Base-by-base conservation (phyloP, 495 filamentous ascomycete species). In the Penicillium desertorum region DNA sequence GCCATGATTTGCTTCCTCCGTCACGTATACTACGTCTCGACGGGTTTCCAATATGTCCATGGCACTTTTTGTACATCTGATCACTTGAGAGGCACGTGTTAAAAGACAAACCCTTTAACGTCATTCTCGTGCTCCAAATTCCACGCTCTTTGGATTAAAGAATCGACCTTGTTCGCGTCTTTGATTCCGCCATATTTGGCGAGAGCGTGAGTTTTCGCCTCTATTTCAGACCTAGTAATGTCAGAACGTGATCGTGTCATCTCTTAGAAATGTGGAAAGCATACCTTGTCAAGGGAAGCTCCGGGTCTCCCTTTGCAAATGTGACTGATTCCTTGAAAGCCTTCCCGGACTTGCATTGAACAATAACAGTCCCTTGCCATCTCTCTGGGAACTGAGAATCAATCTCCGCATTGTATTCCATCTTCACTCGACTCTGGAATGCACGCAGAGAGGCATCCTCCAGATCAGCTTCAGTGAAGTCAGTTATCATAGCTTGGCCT, bases 281-380 rank as follows among this genome's bases (percentile, higher is more conserved):
- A 29, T 63, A 74, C 71, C 68, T 67, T 17, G 69, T 67, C 45
- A 74, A 62, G 0, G 71, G 60, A 32, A 67, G 30, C 45, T 69
- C 65, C 0, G 71, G 71, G 43, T 74, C 71, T 45, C 71, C 71
- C 54, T 74, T 74, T 14, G 65, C 63, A 61, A 65, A 69, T 14
- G 60, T 57, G 3, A 66, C 64, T 7, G 64, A 66, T 47, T 73
- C 63, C 1, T 54, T 60, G 37, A 64, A 61, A 22, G 51, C 56
- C 45, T 66, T n/a, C 1, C 69, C 71, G 45, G 59, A 61, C 48
- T 71, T 71, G 29, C 56, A 62, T 2, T 52, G 63, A 16, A 74
- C 71, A n/a, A 64, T 62, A 7, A 72, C 71, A 44, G 56, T 64
- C 12, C 69, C 69, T 47, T 67, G 60, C 71, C 71, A 74, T 22